Base-by-base conservation (phyloP, 2,329 filamentous ascomycete genomes). In the Diaporthe vexans region DNA sequence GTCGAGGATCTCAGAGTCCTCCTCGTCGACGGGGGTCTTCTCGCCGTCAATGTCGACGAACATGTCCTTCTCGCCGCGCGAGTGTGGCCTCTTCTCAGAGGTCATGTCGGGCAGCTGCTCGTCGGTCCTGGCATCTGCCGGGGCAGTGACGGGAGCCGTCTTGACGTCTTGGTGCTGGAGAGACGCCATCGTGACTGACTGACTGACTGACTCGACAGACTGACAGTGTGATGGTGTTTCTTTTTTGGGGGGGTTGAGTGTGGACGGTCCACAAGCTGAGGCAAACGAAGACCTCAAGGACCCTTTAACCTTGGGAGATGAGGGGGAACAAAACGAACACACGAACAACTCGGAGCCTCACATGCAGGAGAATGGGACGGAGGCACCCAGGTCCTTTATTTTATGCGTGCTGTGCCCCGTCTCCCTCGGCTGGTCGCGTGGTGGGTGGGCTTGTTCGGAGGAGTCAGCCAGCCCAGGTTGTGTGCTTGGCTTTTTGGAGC, bases 1-100 rank as follows among this genome's bases (percentile, higher is more conserved):
- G 63, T 67, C 63, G 46, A 67, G 63, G 63, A 67, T 19, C 33
- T 67, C 63, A n/a, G 46, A 6, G 26, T 67, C 43, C 4, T 67
- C 63, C 63, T 67, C 63, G 21, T 67, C 63, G 6, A 52, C 10
- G 13, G 46, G 46, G 1, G 4, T 8, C 63, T 67, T 52, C 46
- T 67, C 63, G 46, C 46, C 63, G 46, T 67, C 63, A 4, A 67
- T 52, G 63, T 67, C 63, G 19, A 67, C 63, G 15, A 67, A 67
- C 46, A 67, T 51, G 46, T 67, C 63, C 63, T 67, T 67, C 63
- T 67, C 63, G 29, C 63, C 63, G 11, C 29, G 29, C 3, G 63
- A 67, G 63, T 67, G 29, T 9, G 63, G 63, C n/a, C 63, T 67
- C 46, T 35, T 33, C 63, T 67, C 63, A 1, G n/a, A 13, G 29